A percentile compares a stretch with the other conserved stretches of the same genome.
These are phyloP conservation scores for Monosporascus sp. DNA, from an alignment of 2,329 filamentous ascomycete genomes.

Conservation along the genomic window DNA sequence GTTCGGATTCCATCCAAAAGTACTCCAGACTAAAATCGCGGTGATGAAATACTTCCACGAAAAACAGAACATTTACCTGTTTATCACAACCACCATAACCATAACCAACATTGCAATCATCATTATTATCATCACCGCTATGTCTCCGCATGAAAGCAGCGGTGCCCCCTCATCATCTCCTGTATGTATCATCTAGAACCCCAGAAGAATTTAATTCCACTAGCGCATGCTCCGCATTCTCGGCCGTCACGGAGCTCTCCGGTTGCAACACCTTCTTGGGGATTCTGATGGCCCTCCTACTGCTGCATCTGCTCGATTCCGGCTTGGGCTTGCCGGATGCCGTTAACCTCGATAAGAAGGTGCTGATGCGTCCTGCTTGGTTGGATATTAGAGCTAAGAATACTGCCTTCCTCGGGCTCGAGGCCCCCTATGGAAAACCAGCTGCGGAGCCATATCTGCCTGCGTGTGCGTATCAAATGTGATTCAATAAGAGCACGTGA, in stretches of 20 bases:
- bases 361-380: background rate
- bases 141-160: no score
- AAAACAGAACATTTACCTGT: no score
- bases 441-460: background rate
- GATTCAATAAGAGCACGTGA: background rate
- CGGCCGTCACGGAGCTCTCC: background rate
- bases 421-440: background rate
- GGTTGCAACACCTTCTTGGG: background rate
- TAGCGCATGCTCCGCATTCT: background rate
- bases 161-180: no score
- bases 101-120: no score
- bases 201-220: no score
- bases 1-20: no score
- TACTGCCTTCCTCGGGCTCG: background rate
- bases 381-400: background rate
- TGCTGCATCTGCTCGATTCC: background rate
- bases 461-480: no score
- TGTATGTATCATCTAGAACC: no score
- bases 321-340: background rate
- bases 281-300: background rate
- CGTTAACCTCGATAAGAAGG: background rate
- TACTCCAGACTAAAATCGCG: no score
- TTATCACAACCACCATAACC: no score
- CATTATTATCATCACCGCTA: no score
- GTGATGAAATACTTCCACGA: no score